These are phyloP conservation scores for Acrodontium crateriforme DNA, from an alignment of 2,329 filamentous ascomycete genomes.

Conservation along the genomic window DNA sequence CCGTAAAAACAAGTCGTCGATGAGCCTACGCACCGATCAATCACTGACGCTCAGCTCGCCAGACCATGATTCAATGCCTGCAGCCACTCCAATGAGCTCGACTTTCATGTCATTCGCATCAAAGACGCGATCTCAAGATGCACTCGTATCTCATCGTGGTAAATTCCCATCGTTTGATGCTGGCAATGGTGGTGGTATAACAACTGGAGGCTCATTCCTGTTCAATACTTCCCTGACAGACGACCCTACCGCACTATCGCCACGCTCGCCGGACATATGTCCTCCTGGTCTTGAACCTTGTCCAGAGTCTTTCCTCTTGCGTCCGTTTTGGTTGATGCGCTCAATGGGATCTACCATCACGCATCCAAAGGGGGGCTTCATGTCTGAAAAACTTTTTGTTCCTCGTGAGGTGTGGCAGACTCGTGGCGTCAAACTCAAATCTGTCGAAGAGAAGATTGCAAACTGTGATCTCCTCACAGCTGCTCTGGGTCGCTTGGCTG, in stretches of 20 bases:
- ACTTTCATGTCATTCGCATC: slow-evolving; percentile 43
- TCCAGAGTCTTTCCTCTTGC: slow-evolving; percentile 73
- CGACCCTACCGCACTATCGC: slow-evolving; percentile 14
- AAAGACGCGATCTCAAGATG: slow-evolving; percentile 13
- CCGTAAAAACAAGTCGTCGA: slow-evolving; percentile 37
- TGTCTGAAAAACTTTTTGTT: slow-evolving; percentile 84
- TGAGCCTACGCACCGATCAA: slow-evolving; percentile 52
- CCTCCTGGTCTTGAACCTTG: slow-evolving; percentile 80
- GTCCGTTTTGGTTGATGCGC: slow-evolving; percentile 96
- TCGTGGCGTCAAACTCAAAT: slow-evolving; percentile 83
- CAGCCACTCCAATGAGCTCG: slow-evolving; percentile 56
- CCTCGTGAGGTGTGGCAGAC: slow-evolving; percentile 89
- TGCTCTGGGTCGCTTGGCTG: slow-evolving; percentile 55
- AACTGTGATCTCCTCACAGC: slow-evolving; percentile 86
- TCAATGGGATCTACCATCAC: slow-evolving; percentile 84
- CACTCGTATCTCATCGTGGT: slow-evolving; percentile 18
- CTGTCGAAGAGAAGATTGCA: slow-evolving; percentile 82
- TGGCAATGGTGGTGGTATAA: slow-evolving; percentile 31
- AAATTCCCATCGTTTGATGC: slow-evolving; percentile 40
- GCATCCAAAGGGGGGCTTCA: slow-evolving; percentile 80
- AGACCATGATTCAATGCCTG: slow-evolving; percentile 45
- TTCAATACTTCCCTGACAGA: slow-evolving; percentile 48
- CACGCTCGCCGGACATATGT: slow-evolving; percentile 30
- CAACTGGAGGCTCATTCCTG: slow-evolving; percentile 59
- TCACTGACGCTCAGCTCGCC: slow-evolving; percentile 54